Base-by-base conservation (phyloP, 2,329 filamentous ascomycete genomes). In the Microcyclospora tardicrescens region DNA sequence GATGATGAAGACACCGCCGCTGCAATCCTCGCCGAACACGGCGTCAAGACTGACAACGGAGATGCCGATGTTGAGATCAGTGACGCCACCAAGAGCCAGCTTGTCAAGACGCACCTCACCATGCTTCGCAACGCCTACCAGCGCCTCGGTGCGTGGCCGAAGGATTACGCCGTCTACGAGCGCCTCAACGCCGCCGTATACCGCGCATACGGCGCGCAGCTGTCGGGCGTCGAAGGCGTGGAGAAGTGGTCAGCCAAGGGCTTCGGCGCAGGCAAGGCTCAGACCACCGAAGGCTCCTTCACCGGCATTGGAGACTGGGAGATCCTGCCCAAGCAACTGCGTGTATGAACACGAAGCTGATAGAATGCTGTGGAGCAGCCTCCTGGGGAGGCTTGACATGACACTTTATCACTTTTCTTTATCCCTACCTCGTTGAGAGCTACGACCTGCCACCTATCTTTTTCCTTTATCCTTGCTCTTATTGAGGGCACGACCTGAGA, bases 221-320 rank as follows among this genome's bases (percentile, higher is more conserved):
- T 69, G 49, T 61, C 63, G 47, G 61, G 59, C 1, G 51, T 61
- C 0, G 60, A 65, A 41, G 65, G 64, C 1, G 61, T 66, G 0
- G 66, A 69, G 55, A 67, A 65, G 54, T 69, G 67, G 67, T 53
- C 60, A 38, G 51, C 63, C 10, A 66, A 67, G 51, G 55, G 49
- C 0, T 69, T 63, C 47, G 67, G 67, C 0, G 39, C 42, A 6
- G 68, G 68, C 2, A 68, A 66, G 54, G 67, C 67, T 2, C 62
- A 68, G 52, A 56, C 54, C 12, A 49, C 57, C 49, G 54, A 61
- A 15, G 61, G 58, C 10, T 44, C 43, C 5, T 61, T 64, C 43
- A 45, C 42, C 27, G 51, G 53, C 2, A 47, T 55, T 6, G 41
- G 43, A 15, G 51, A 59, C 35, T 61, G 58, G 61, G 49, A 53